Conservation (phyloP, 1,284 basidiomycete species). For the Ceratorhiza oryzae-sativae region DNA sequence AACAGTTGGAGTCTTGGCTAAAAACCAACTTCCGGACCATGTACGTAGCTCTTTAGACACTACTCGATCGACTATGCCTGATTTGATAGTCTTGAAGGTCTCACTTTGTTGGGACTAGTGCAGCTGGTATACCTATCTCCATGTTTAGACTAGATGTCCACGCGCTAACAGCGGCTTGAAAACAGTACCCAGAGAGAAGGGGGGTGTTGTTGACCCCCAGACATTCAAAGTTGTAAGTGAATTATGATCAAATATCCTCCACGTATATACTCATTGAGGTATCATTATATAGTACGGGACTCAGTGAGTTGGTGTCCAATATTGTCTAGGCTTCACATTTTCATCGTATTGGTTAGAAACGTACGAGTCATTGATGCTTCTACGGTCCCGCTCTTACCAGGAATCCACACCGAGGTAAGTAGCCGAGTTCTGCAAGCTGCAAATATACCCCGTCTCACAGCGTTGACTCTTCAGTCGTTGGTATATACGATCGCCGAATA, state of each 20-base stretch:
- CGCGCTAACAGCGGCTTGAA: background rate
- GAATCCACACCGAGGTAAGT: conserved; percentile 23
- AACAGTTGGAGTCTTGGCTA: conserved; percentile 30
- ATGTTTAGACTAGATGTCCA: background rate
- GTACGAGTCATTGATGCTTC: conserved; percentile 25
- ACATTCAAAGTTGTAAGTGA: conserved; percentile 30
- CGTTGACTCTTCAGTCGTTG: conserved; percentile 8
- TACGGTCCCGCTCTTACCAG: conserved; percentile 24
- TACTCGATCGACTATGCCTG: background rate
- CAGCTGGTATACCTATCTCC: conserved; percentile 7
- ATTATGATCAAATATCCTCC: background rate
- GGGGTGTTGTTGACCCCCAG: conserved; percentile 22
- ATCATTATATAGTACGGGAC: conserved; percentile 15
- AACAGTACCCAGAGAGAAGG: conserved; percentile 16
- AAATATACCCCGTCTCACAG: background rate
- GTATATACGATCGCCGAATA: conserved; percentile 29
- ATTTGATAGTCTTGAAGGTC: conserved; percentile 1
- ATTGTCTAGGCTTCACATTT: background rate
- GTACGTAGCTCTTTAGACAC: background rate
- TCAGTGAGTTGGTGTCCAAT: background rate
- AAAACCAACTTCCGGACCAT: conserved; percentile 36
- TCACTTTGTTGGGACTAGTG: conserved; percentile 29
- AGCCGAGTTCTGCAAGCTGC: background rate
- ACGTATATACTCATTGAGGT: background rate
- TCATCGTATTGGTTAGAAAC: conserved; percentile 5